A percentile compares a stretch with the other conserved stretches of the same genome.
Evolutionary conservation across 2,329 filamentous ascomycete species (phyloP).

Genomic region (Emmonsia crescens): DNA sequence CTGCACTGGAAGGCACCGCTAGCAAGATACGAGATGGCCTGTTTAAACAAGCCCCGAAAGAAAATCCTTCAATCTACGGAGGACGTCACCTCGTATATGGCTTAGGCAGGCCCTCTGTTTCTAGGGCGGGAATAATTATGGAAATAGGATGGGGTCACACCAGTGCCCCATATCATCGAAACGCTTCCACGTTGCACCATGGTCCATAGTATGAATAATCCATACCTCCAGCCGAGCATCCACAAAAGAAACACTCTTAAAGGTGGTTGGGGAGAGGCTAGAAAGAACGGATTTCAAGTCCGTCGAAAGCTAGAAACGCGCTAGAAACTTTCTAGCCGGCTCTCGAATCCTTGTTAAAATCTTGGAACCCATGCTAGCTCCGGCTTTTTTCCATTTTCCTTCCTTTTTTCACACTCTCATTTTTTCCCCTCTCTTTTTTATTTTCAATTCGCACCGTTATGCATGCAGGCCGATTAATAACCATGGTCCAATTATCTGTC

Average conservation of each 20-base stretch:
- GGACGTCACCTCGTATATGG: no score
- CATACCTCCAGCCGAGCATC: background rate
- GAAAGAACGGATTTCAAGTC: background rate
- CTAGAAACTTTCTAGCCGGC: background rate
- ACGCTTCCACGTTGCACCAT: background rate
- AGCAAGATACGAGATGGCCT: background rate
- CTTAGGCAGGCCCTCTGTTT: background rate
- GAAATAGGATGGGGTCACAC: background rate
- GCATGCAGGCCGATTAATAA: background rate
- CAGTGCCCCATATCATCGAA: background rate
- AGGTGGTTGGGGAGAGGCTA: background rate
- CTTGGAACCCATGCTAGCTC: background rate
- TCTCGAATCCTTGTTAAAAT: background rate
- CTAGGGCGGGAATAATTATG: background rate
- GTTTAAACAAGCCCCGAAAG: background rate
- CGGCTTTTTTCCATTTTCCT: background rate
- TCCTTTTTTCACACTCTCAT: background rate
- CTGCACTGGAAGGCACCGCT: background rate
- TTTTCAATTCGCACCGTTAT: background rate
- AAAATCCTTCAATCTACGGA: background rate
- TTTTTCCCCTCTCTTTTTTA: background rate
- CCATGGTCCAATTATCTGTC: background rate
- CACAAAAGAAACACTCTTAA: background rate
- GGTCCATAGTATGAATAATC: background rate
- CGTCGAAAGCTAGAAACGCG: slow-evolving; percentile 1